phyloP scores from a whole-genome alignment of 2,329 filamentous ascomycete genomes.

The Aurifilum marmelostoma region DNA sequence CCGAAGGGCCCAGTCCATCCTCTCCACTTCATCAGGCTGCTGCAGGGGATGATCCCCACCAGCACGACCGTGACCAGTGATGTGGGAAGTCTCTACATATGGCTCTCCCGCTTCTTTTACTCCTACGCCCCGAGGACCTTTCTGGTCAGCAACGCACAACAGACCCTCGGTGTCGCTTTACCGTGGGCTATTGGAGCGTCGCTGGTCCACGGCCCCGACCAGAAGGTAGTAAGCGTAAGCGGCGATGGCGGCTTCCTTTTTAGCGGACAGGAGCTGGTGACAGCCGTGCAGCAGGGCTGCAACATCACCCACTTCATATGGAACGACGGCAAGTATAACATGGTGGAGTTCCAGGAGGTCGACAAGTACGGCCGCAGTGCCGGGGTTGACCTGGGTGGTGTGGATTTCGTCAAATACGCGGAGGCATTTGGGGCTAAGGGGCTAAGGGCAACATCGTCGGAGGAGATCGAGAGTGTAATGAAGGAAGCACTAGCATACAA shows the following conservation, averaged over 20 bases:
- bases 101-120: slow-evolving; percentile 50
- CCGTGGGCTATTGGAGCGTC: slow-evolving; percentile 53
- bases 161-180: slow-evolving; percentile 52
- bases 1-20: slow-evolving; percentile 45
- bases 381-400: slow-evolving; percentile 48
- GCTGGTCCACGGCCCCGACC: slow-evolving; percentile 44
- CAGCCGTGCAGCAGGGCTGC: slow-evolving; percentile 50
- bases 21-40: slow-evolving; percentile 47
- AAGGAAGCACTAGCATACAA: slow-evolving; percentile 45
- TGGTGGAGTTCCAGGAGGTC: slow-evolving; percentile 56
- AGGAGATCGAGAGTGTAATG: slow-evolving; percentile 48
- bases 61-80: slow-evolving; percentile 49
- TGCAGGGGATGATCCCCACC: slow-evolving; percentile 45
- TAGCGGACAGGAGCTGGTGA: slow-evolving; percentile 49
- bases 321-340: slow-evolving; percentile 54
- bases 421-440: slow-evolving; percentile 51
- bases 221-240: slow-evolving; percentile 48
- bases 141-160: slow-evolving; percentile 52
- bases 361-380: slow-evolving; percentile 51
- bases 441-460: slow-evolving; percentile 43
- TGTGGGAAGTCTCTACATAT: slow-evolving; percentile 54
- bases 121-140: slow-evolving; percentile 48
- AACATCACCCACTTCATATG: slow-evolving; percentile 55
- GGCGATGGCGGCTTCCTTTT: slow-evolving; percentile 56
- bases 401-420: slow-evolving; percentile 52